Evolutionary conservation across 352 stramenopile genomes (phyloP), one percentile per base, ranked within the genome.

Genomic region (Globisporangium abappressorium): DNA sequence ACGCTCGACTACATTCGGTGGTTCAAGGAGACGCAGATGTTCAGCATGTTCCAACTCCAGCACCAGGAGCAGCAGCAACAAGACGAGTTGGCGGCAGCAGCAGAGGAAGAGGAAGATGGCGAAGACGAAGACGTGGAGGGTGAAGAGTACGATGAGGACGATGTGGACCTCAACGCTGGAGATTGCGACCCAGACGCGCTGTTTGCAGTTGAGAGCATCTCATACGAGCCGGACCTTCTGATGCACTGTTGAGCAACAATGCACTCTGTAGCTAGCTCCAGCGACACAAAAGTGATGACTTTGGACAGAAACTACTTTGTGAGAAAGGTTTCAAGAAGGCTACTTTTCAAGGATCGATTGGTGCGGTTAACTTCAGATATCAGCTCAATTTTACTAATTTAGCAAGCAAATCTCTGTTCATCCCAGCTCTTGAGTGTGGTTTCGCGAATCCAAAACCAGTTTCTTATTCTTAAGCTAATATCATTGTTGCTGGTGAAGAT

Each of bases 1-100:
- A 77, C 87, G 11, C 69, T 68, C 2, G 81, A 90, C 34, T 93
- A 90, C 55, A 80, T 93, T 30, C 72, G 69, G 7, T 74, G 82
- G 3, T 91, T 94, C 54, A 82, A 87, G 54, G 76, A 85, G 54
- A 94, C 87, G 20, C 87, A 94, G 75, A 94, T 94, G 87, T 94
- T 91, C 65, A 92, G 81, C 62, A 87, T 89, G 73, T 90, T 91
- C 54, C 73, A 66, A 14, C 51, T 89, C 3, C 71, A 85, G 30
- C 64, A 63, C 3, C 69, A 90, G 58, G 78, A 90, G 46, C 67
- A 77, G 15, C 57, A 74, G 36, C 65, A 60, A 7, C 70, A 80
- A 5, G 69, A 79, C n/a, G 74, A 78, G 11, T 15, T 51, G 12
- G 68, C 75, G 5, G 69, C 58, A 38, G 75, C 70, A 30, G 64